phyloP scores from a whole-genome alignment of 371 early-diverging fungal genomes.

The Lichtheimia hyalospora region DNA sequence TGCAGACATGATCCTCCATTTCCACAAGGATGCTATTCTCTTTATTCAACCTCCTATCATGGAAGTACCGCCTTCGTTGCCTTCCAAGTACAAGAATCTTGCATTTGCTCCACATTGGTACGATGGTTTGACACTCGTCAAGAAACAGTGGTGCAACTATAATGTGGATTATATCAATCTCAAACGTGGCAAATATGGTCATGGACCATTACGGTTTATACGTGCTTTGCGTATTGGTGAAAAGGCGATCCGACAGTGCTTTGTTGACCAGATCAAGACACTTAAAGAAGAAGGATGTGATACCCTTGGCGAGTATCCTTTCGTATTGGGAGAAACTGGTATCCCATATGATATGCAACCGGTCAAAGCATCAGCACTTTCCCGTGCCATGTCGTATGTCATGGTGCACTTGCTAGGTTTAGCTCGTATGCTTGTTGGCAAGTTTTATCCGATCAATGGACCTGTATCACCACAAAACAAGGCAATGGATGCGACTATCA shows the following conservation, averaged over 20 bases:
- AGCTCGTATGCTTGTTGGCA: not conserved
- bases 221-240: conserved; percentile 62
- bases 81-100: conserved; percentile 41
- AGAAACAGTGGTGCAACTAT: conserved; percentile 66
- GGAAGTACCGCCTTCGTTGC: conserved; percentile 55
- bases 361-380: conserved; percentile 7
- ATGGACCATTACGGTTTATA: conserved; percentile 46
- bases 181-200: conserved; percentile 62
- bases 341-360: conserved; percentile 72
- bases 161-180: conserved; percentile 69
- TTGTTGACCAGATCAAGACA: conserved; percentile 57
- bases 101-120: conserved; percentile 80
- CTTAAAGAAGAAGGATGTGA: conserved; percentile 54
- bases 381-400: not conserved
- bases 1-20: conserved; percentile 38
- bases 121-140: conserved; percentile 69
- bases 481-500: conserved; percentile 70
- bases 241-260: conserved; percentile 58
- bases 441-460: conserved; percentile 8
- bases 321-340: conserved; percentile 72
- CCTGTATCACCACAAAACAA: conserved; percentile 54
- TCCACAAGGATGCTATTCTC: conserved; percentile 54
- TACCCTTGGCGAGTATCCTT: conserved; percentile 53
- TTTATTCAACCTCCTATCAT: conserved; percentile 72
- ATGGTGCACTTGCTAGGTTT: not conserved